Evolutionary conservation across 78 protist genomes (phyloP).

Genomic region (Cavenderia fasciculata): DNA sequence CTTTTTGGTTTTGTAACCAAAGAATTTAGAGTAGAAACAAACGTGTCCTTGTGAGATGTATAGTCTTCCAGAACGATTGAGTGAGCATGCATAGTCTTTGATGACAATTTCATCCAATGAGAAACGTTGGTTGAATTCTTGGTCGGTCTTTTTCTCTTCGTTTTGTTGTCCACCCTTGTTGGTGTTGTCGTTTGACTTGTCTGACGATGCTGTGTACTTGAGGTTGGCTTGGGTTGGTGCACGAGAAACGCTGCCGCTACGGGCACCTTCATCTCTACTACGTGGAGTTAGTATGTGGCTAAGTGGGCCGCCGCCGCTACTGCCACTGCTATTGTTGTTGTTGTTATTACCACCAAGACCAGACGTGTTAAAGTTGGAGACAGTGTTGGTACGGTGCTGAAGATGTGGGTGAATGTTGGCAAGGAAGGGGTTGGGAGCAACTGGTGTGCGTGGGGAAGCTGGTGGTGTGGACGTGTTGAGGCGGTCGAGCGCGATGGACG

Average conservation of each 20-base stretch:
- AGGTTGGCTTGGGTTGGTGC: constrained; percentile 26
- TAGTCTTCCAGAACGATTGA: constrained; percentile 70
- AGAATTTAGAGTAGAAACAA: constrained; percentile 82
- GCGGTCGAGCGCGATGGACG: background rate
- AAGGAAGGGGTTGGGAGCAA: constrained; percentile 3
- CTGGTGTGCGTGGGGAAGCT: constrained; percentile 10
- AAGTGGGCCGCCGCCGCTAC: background rate
- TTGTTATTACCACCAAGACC: background rate
- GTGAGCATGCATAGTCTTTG: constrained; percentile 72
- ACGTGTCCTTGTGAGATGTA: constrained; percentile 80
- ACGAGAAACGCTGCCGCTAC: background rate
- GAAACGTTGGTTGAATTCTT: constrained; percentile 63
- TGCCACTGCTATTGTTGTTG: background rate
- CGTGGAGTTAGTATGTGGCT: constrained; percentile 41
- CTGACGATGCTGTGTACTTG: no score
- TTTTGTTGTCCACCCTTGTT: no score
- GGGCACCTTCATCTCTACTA: constrained; percentile 6
- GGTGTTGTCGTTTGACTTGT: no score
- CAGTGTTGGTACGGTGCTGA: constrained; percentile 3
- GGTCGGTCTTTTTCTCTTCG: constrained; percentile 72
- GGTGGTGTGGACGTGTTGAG: background rate
- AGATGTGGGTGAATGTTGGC: constrained; percentile 26
- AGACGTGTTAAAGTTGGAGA: background rate
- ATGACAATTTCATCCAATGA: constrained; percentile 70
- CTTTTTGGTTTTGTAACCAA: constrained; percentile 79